Conservation (phyloP, 371 early-diverging fungal genomes). For the Paraphysoderma sedebokerense region DNA sequence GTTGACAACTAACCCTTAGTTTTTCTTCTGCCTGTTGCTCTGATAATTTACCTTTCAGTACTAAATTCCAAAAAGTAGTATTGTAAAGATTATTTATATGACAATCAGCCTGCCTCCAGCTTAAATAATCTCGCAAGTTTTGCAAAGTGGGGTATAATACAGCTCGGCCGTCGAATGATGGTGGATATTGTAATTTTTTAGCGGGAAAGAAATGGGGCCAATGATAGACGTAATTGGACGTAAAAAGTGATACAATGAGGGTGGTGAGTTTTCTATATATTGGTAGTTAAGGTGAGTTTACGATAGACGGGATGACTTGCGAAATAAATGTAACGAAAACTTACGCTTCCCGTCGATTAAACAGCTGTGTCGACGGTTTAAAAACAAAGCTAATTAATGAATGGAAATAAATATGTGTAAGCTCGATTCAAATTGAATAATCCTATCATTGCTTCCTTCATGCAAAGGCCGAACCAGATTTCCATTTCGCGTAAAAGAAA, state of each 20-base stretch:
- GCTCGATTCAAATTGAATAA: too few species aligned
- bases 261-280: slow-evolving; percentile 58
- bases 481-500: background rate
- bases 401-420: too few species aligned
- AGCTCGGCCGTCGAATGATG: slow-evolving; percentile 79
- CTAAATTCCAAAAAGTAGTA: slow-evolving; percentile 84
- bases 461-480: background rate
- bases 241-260: slow-evolving; percentile 66
- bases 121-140: slow-evolving; percentile 72
- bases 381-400: slow-evolving; percentile 45
- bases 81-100: slow-evolving; percentile 84
- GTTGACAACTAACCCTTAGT: slow-evolving; percentile 28
- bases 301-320: background rate
- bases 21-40: slow-evolving; percentile 46
- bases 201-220: slow-evolving; percentile 62
- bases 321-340: background rate
- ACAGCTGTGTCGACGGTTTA: slow-evolving; percentile 40
- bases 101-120: slow-evolving; percentile 93
- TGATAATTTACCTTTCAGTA: slow-evolving; percentile 37
- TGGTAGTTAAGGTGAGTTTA: background rate
- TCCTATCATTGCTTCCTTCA: too few species aligned
- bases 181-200: slow-evolving; percentile 47
- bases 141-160: slow-evolving; percentile 70
- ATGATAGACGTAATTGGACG: slow-evolving; percentile 59
- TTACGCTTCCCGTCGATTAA: slow-evolving; percentile 54